Percentiles rank a stretch among this genome's conserved stretches.
Conservation (phyloP, 2,329 filamentous ascomycete species). For the Periconia digitata region DNA sequence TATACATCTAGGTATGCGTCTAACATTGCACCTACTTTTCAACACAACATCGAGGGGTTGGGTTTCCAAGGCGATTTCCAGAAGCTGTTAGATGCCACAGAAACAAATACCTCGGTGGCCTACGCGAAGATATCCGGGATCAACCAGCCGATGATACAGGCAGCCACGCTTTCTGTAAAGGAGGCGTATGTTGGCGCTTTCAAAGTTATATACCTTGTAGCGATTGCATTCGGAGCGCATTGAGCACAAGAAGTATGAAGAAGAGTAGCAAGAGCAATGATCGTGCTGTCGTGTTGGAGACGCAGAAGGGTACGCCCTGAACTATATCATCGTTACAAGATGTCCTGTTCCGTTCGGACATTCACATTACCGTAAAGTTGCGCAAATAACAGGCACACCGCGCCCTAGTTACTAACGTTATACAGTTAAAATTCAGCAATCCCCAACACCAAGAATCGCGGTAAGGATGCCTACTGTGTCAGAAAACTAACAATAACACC, state of each 20-base stretch:
- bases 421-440: too few relatives aligned
- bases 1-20: slow-evolving; percentile 30
- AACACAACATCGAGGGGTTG: slow-evolving; percentile 2
- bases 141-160: slow-evolving; percentile 26
- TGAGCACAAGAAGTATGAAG: slow-evolving; percentile 35
- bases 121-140: slow-evolving; percentile 32
- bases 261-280: slow-evolving; percentile 30
- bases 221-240: slow-evolving; percentile 41
- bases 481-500: too few relatives aligned
- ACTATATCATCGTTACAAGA: too few relatives aligned
- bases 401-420: too few relatives aligned
- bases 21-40: slow-evolving; percentile 7
- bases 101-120: slow-evolving; percentile 35
- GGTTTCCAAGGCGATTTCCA: slow-evolving; percentile 10
- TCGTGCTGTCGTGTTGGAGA: slow-evolving; percentile 19
- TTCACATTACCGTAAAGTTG: too few relatives aligned
- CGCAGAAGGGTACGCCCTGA: slow-evolving; percentile 11
- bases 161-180: slow-evolving; percentile 31
- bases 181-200: slow-evolving; percentile 40
- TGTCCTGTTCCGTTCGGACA: too few relatives aligned
- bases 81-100: slow-evolving; percentile 29
- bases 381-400: too few relatives aligned
- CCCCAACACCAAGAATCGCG: too few relatives aligned
- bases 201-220: slow-evolving; percentile 39
- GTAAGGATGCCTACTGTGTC: too few relatives aligned